phyloP scores from a whole-genome alignment of 2,329 filamentous ascomycete species.

The Trichoderma sp. region DNA sequence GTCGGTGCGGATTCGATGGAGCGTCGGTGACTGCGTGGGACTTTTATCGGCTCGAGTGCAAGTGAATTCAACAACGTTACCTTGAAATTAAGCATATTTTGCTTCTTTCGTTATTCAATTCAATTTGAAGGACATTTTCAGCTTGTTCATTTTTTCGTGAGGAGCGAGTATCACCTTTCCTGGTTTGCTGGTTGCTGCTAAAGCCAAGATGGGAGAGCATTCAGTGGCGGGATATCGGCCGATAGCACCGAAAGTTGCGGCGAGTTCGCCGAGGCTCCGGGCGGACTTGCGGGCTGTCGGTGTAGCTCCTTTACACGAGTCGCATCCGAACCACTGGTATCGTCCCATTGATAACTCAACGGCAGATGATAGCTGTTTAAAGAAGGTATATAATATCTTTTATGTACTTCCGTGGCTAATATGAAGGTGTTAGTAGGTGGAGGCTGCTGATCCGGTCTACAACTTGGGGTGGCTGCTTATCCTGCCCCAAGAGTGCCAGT shows the following conservation, averaged over 20 bases:
- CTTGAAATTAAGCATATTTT: background rate
- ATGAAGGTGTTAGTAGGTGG: background rate
- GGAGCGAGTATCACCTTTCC: background rate
- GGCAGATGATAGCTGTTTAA: background rate
- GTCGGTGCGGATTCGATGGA: conserved; percentile 3
- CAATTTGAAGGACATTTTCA: background rate
- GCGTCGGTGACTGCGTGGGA: background rate
- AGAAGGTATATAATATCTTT: background rate
- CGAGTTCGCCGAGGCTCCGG: background rate
- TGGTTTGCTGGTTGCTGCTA: too few relatives aligned
- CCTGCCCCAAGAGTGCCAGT: background rate
- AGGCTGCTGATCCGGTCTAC: background rate
- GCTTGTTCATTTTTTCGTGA: background rate
- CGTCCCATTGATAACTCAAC: background rate
- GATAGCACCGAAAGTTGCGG: background rate
- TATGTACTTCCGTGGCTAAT: background rate
- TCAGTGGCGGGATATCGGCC: background rate
- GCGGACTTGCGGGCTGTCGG: background rate
- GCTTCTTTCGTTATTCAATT: background rate
- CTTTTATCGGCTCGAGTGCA: background rate
- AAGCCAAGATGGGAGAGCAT: background rate
- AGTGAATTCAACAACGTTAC: background rate
- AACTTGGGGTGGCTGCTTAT: background rate
- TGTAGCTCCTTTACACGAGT: background rate
- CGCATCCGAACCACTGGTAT: background rate